Evolutionary conservation across 495 filamentous ascomycete genomes (phyloP), one percentile per base, ranked within the genome.

Genomic region (Tuber calosporum): DNA sequence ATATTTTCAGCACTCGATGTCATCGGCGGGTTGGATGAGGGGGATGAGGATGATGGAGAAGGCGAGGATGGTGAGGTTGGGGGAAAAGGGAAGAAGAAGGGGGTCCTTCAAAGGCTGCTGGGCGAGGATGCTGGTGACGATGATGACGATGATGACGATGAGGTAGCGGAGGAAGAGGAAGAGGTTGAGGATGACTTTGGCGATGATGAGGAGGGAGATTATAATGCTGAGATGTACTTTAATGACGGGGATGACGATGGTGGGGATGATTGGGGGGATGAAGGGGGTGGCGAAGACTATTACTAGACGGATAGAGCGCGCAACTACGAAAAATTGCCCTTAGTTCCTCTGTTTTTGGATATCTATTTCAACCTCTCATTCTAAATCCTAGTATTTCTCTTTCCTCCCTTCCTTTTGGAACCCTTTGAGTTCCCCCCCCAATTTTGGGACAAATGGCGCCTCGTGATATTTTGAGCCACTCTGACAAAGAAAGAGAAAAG

Each of bases 181-280:
- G 78, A 79, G 37, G 68, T 70, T 72, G 77, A 79, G 70, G 80
- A 81, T 71, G 76, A 79, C 39, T 77, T 80, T 42, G 75, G 71
- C 8, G 79, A 82, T 67, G 80, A 81, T 39, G 80, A 78, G 62
- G 80, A 81, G 70, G 80, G 79, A 6, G 80, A 82, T 67, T 82
- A 82, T 43, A 82, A 82, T 73, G 80, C 80, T 26, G 80, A 82
- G 39, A 80, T 78, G 69, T 82, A 82, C 68, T 82, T 82, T 30
- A 73, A 77, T 30, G 74, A 74, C 39, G 80, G 77, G 13, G 80
- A 80, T 26, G 80, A 81, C 70, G 72, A 66, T 43, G 76, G 74
- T 43, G 80, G 79, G 70, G 77, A 78, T 73, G 74, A 72, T 69
- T 80, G 74, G 4, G 80, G 77, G 67, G 80, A 80, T 39, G 80